These are phyloP conservation scores for Backusella luteola DNA, from an alignment of 192 early-diverging fungal genomes.

Conservation along the genomic window DNA sequence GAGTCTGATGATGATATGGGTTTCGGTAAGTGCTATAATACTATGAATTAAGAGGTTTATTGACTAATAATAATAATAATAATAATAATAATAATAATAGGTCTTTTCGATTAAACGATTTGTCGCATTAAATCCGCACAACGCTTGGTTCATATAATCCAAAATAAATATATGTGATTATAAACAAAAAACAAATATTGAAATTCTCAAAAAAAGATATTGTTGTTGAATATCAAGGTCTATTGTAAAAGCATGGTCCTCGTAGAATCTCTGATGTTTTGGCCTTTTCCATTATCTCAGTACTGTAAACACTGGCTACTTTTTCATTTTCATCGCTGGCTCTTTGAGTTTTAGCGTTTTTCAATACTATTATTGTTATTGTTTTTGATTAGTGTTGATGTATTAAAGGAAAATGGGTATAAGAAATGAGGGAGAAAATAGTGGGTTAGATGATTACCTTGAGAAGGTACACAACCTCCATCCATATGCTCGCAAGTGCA, in stretches of 20 bases:
- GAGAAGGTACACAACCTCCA: constrained; percentile 56
- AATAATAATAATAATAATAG: constrained; percentile 23
- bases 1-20: constrained; percentile 85
- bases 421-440: not conserved
- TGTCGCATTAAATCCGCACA: not conserved
- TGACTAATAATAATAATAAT: not conserved
- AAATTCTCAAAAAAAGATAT: not conserved
- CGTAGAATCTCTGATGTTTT: constrained; percentile 10
- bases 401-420: not conserved
- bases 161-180: constrained; percentile 6
- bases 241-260: constrained; percentile 2
- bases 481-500: constrained; percentile 75
- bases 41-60: not conserved
- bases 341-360: constrained; percentile 13
- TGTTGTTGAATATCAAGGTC: not conserved
- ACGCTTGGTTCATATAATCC: constrained; percentile 3
- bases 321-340: constrained; percentile 16
- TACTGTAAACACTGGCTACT: constrained; percentile 23
- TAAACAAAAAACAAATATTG: not conserved
- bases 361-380: constrained; percentile 15
- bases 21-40: constrained; percentile 59
- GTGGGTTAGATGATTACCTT: constrained; percentile 14
- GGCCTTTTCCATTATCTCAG: constrained; percentile 31
- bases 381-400: not conserved
- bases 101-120: constrained; percentile 55